These are phyloP conservation scores for Penicillium psychrosexuale DNA, from an alignment of 2,329 filamentous ascomycete species.

Conservation along the genomic window DNA sequence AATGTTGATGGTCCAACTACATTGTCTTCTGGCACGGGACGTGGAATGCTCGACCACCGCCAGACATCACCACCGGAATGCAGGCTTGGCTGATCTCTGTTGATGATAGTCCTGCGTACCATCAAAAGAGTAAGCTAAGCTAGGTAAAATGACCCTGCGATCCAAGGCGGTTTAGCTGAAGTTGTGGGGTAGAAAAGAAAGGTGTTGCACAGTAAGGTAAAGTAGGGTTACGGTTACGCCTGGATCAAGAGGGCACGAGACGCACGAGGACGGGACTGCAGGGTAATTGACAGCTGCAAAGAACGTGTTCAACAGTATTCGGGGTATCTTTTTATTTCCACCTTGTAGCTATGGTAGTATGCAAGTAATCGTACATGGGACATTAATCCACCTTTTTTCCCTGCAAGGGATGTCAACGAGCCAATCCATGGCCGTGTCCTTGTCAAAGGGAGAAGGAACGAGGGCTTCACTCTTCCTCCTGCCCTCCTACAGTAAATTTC, in stretches of 20 bases:
- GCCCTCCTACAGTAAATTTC: slow-evolving; percentile 79
- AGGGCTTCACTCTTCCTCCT: slow-evolving; percentile 55
- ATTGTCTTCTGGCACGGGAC: slow-evolving; percentile 17
- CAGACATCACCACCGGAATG: slow-evolving; percentile 34
- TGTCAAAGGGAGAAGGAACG: slow-evolving; percentile 32
- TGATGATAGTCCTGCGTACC: slow-evolving; percentile 5
- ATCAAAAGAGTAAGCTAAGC: slow-evolving; percentile 21
- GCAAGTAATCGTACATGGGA: slow-evolving; percentile 29
- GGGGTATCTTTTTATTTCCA: slow-evolving; percentile 26
- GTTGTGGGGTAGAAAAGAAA: slow-evolving; percentile 16
- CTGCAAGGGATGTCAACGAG: slow-evolving; percentile 36
- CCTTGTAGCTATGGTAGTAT: slow-evolving; percentile 20
- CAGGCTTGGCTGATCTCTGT: slow-evolving; percentile 20
- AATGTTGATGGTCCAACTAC: slow-evolving; percentile 33
- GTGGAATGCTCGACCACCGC: slow-evolving; percentile 34
- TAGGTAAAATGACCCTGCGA: slow-evolving; percentile 15
- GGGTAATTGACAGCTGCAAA: slow-evolving; percentile 30
- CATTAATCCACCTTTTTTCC: slow-evolving; percentile 19
- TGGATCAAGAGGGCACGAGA: slow-evolving; percentile 30
- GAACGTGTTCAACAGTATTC: slow-evolving; percentile 33
- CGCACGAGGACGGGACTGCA: slow-evolving; percentile 24
- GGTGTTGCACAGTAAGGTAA: slow-evolving; percentile 17
- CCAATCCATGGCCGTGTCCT: slow-evolving; percentile 28
- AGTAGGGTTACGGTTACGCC: slow-evolving; percentile 19
- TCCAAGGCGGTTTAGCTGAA: slow-evolving; percentile 6